A percentile compares a stretch with the other conserved stretches of the same genome.
phyloP scores from a whole-genome alignment of 192 early-diverging fungal species.

The Linnemannia zychae region DNA sequence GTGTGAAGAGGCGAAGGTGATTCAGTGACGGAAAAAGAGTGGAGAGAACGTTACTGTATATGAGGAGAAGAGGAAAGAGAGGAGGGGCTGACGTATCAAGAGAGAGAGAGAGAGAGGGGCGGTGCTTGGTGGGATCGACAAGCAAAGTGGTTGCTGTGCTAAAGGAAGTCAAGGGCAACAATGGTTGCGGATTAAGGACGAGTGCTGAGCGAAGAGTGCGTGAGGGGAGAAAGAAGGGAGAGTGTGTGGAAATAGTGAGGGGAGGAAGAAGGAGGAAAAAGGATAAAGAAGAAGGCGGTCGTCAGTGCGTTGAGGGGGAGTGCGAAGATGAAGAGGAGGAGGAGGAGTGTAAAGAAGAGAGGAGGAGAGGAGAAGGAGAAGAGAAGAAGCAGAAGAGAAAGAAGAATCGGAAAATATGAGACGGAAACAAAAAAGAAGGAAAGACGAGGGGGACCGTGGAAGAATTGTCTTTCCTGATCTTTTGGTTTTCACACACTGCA shows the following conservation, averaged over 20 bases:
- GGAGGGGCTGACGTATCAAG: background rate
- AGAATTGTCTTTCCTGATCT: background rate
- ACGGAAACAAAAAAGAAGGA: background rate
- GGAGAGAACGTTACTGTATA: no score
- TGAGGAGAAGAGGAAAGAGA: background rate
- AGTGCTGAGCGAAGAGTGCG: background rate
- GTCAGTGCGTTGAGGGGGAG: no score
- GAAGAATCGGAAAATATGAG: background rate
- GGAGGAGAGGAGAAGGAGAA: no score
- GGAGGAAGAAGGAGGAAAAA: background rate
- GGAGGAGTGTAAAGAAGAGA: no score
- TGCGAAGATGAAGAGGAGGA: no score
- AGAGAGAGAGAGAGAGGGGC: background rate
- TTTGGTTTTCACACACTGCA: background rate
- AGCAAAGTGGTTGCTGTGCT: no score
- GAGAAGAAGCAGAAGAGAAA: background rate
- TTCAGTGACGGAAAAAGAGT: no score
- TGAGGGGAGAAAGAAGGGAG: background rate
- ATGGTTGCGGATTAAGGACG: background rate
- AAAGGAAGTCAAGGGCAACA: background rate
- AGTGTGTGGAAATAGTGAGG: no score
- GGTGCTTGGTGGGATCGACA: background rate
- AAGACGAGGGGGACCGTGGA: background rate
- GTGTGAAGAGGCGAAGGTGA: background rate
- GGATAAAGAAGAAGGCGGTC: background rate